A percentile compares a stretch with the other conserved stretches of the same genome.
Evolutionary conservation across 2,329 filamentous ascomycete species (phyloP).

Genomic region (Teratosphaeria destructans): DNA sequence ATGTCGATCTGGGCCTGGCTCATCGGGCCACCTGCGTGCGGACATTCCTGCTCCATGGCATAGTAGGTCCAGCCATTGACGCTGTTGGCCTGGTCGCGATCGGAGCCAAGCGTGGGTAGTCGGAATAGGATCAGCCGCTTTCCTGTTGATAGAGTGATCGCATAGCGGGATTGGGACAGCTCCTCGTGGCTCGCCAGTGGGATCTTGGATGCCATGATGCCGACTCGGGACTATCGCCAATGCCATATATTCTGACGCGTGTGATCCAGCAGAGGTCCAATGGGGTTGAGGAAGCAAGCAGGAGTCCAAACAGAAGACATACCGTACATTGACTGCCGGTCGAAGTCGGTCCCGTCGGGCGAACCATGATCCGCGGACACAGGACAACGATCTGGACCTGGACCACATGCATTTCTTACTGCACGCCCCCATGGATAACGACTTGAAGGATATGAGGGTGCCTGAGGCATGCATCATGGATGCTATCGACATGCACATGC

Average conservation of each 20-base stretch:
- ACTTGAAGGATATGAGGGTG: too few relatives aligned
- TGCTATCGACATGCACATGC: too few relatives aligned
- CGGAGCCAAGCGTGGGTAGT: slow-evolving; percentile 3
- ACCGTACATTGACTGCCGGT: too few relatives aligned
- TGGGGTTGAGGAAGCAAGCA: not conserved
- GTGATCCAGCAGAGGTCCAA: not conserved
- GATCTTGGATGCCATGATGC: not conserved
- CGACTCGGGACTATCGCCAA: not conserved
- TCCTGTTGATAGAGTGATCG: slow-evolving; percentile 4
- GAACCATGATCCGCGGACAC: not conserved
- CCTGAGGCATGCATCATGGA: too few relatives aligned
- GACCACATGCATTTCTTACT: too few relatives aligned
- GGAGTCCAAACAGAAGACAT: not conserved
- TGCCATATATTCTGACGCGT: not conserved
- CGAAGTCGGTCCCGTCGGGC: not conserved
- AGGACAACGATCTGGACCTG: too few relatives aligned
- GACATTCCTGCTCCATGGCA: slow-evolving; percentile 9
- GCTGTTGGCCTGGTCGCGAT: slow-evolving; percentile 1
- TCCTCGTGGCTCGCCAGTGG: not conserved
- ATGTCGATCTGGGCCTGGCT: slow-evolving; percentile 8
- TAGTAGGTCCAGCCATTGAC: slow-evolving; percentile 8
- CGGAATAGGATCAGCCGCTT: slow-evolving; percentile 8
- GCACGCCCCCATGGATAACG: too few relatives aligned
- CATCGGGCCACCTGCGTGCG: slow-evolving; percentile 9
- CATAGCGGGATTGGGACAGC: slow-evolving; percentile 3